Evolutionary conservation across 78 protist species (phyloP).

Genomic region (Planoprotostelium fungivorum): DNA sequence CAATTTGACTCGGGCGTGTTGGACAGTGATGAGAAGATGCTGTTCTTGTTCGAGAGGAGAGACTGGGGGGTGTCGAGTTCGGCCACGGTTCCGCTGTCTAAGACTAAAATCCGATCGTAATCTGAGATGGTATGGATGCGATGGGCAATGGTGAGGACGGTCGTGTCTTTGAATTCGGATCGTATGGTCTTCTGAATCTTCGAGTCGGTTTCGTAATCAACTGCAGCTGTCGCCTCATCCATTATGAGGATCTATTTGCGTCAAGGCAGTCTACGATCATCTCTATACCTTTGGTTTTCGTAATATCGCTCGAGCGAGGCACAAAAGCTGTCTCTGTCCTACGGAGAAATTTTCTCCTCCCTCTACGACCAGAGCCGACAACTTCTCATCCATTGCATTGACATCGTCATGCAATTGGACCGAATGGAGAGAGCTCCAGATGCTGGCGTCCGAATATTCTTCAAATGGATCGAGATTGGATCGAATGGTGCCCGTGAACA

Average conservation of each 20-base stretch:
- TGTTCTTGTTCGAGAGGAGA: background rate
- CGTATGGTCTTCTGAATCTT: constrained; percentile 54
- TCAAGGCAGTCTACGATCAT: background rate
- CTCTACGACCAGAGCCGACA: constrained; percentile 10
- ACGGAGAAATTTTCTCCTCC: constrained; percentile 64
- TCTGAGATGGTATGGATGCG: constrained; percentile 82
- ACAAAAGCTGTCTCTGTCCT: constrained; percentile 94
- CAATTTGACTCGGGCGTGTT: no score
- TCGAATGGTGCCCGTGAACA: constrained; percentile 74
- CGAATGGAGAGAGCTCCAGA: constrained; percentile 57
- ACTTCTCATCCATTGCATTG: constrained; percentile 10
- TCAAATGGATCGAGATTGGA: constrained; percentile 54
- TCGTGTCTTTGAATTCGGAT: constrained; percentile 35
- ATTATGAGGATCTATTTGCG: constrained; percentile 42
- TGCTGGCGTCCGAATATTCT: constrained; percentile 11
- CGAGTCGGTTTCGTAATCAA: constrained; percentile 78
- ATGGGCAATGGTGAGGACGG: constrained; percentile 92
- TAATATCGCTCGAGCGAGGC: constrained; percentile 91
- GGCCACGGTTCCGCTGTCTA: constrained; percentile 32
- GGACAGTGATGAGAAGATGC: background rate
- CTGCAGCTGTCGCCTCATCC: constrained; percentile 93
- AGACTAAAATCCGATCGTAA: constrained; percentile 61
- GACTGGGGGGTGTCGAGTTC: constrained; percentile 49
- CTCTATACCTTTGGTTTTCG: constrained; percentile 30
- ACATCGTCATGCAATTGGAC: constrained; percentile 23